Evolutionary conservation across 495 filamentous ascomycete species (phyloP), one percentile per base, ranked within the genome.

Genomic region (Hypoxylon fragiforme): DNA sequence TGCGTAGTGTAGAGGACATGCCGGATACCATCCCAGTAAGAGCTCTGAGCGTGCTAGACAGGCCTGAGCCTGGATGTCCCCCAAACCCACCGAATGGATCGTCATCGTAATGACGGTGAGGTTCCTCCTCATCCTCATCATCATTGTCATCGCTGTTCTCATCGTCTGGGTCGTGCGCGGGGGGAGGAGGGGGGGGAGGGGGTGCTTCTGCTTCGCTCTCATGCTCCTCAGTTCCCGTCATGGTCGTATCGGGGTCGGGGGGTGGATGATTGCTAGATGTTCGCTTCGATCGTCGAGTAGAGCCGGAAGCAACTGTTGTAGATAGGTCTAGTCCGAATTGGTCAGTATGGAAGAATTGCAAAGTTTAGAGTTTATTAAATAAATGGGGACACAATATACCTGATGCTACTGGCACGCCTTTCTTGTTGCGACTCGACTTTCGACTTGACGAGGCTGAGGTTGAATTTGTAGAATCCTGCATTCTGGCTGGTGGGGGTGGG

Each of bases 21-120:
- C 90, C 88, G 1, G 90, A 85, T 74, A 96, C 90, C 81, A 97
- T 94, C 54, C 94, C 92, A 51, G 81, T 94, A 55, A 98, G 73
- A 3, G 89, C 88, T 57, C 94, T 81, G 4, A 98, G 80, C 6
- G 91, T 95, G 61, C 75, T 89, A 14, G 89, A 89, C n/a, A 97
- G 76, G 9, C 72, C 69, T n/a, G 70, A 69, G 2, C 86, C 77
- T 14, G 82, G 81, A 35, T 75, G 74, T 16, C 80, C 80, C 48
- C 89, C 86, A 50, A 95, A 87, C 37, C 81, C 84, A 31, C 81
- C 80, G 65, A 96, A 96, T 0, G 88, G 87, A 65, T 96, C 91
- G 50, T 84, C 80, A 50, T 89, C 86, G 19, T 80, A 74, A 44
- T 75, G 73, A 31, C 64, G 65, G 18, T 69, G 65, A 39, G 74